Evolutionary conservation across 1,284 basidiomycete species (phyloP).

Genomic region (Cryptococcus sp.): DNA sequence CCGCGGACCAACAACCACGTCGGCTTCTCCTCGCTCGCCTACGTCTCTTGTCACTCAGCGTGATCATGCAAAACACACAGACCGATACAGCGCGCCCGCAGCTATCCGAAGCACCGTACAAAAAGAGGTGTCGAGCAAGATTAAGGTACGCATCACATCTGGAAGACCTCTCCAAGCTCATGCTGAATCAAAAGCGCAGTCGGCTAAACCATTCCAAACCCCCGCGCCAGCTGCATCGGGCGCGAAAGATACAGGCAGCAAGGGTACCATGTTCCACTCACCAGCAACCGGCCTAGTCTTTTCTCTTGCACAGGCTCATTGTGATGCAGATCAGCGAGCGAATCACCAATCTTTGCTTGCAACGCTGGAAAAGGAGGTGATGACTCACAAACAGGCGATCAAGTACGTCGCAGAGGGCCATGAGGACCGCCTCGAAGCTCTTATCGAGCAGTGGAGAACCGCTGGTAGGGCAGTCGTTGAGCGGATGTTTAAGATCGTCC

Average conservation of each 20-base stretch:
- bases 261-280: not conserved
- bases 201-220: slow-evolving; percentile 33
- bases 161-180: too few species aligned
- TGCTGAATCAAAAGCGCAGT: too few species aligned
- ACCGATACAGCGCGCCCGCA: too few species aligned
- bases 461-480: slow-evolving; percentile 48
- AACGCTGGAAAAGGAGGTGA: slow-evolving; percentile 31
- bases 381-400: slow-evolving; percentile 35
- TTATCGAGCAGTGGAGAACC: slow-evolving; percentile 39
- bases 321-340: not conserved
- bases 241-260: too few species aligned
- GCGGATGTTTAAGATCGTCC: slow-evolving; percentile 34
- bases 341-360: slow-evolving; percentile 12
- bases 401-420: slow-evolving; percentile 38
- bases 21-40: slow-evolving; percentile 1
- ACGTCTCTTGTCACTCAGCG: too few species aligned
- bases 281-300: not conserved
- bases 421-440: slow-evolving; percentile 20
- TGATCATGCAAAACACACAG: too few species aligned
- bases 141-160: too few species aligned
- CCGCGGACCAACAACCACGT: not conserved
- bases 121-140: too few species aligned
- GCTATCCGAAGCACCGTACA: too few species aligned
- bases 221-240: slow-evolving; percentile 6
- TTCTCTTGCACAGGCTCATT: not conserved